Conservation (phyloP, 495 filamentous ascomycete species). For the Xylaria telfairii region DNA sequence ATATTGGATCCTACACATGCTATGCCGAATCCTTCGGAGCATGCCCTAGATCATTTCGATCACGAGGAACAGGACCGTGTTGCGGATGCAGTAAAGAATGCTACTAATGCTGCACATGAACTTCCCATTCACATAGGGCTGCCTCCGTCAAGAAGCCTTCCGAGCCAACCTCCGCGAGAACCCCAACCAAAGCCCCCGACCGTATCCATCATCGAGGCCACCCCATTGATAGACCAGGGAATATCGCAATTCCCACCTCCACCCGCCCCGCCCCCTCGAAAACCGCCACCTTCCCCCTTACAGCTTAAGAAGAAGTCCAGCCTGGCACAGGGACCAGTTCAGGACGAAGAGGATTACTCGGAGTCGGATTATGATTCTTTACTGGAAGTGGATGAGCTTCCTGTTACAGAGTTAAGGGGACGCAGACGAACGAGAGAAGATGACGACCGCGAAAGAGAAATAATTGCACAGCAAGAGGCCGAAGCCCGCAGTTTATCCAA, state of each 20-base stretch:
- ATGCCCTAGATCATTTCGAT: constrained; percentile 59
- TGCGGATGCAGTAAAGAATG: constrained; percentile 49
- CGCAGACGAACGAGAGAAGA: constrained; percentile 85
- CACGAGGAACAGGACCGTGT: constrained; percentile 55
- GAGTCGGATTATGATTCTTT: constrained; percentile 87
- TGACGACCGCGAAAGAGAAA: constrained; percentile 81
- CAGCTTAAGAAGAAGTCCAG: constrained; percentile 64
- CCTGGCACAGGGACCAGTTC: constrained; percentile 51
- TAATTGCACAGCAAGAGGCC: constrained; percentile 65
- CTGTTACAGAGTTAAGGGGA: constrained; percentile 67
- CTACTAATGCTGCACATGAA: constrained; percentile 46
- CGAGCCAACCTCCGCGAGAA: constrained; percentile 48
- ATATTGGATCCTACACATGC: constrained; percentile 56
- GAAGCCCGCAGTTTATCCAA: constrained; percentile 69
- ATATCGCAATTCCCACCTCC: constrained; percentile 52
- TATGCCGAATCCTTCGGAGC: constrained; percentile 60
- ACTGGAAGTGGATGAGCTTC: constrained; percentile 67
- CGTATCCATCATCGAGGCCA: constrained; percentile 54
- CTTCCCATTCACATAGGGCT: constrained; percentile 52
- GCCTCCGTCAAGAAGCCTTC: constrained; percentile 55
- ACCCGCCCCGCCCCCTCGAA: constrained; percentile 67
- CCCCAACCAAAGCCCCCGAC: constrained; percentile 51
- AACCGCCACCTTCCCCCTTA: constrained; percentile 83
- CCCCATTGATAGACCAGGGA: constrained; percentile 53
- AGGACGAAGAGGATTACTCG: constrained; percentile 62